A percentile compares a stretch with the other conserved stretches of the same genome.
phyloP scores from a whole-genome alignment of 805 yeast genomes.

The Wickerhamomyces alni region DNA sequence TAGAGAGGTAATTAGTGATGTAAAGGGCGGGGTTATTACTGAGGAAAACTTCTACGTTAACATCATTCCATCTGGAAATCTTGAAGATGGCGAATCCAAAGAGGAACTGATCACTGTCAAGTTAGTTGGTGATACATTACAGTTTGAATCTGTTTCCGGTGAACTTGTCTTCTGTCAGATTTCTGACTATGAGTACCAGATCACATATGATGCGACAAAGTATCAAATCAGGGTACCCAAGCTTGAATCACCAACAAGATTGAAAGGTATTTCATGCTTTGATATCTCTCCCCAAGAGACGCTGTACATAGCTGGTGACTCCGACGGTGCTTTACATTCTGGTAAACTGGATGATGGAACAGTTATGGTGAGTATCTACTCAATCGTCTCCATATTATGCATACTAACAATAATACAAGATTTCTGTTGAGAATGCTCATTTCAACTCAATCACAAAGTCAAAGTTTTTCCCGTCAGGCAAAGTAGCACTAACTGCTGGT shows the following conservation, averaged over 20 bases:
- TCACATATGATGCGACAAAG: conserved; percentile 7
- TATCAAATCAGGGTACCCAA: conserved; percentile 13
- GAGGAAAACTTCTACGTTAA: conserved; percentile 41
- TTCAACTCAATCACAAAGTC: conserved; percentile 36
- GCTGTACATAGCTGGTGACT: conserved; percentile 27
- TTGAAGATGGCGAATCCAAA: conserved; percentile 18
- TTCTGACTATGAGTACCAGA: neutral
- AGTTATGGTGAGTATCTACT: conserved; percentile 1
- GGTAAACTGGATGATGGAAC: neutral
- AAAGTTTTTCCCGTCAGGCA: conserved; percentile 56
- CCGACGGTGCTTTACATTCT: conserved; percentile 27
- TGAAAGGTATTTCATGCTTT: conserved; percentile 21
- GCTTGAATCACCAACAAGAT: neutral
- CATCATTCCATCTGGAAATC: conserved; percentile 11
- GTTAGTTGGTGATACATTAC: conserved; percentile 9
- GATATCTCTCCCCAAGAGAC: conserved; percentile 27
- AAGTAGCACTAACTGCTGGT: conserved; percentile 55
- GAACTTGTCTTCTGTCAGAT: conserved; percentile 9
- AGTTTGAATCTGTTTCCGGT: conserved; percentile 10
- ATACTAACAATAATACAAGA: neutral
- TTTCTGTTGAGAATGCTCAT: conserved; percentile 40
- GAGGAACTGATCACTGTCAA: conserved; percentile 26
- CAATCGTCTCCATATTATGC: too few relatives aligned
- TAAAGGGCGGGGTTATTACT: conserved; percentile 14
- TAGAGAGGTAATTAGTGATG: conserved; percentile 36